Percentiles rank a stretch among this genome's conserved stretches.
Conservation (phyloP, 208 protist species). For the Crithidia mellificae region DNA sequence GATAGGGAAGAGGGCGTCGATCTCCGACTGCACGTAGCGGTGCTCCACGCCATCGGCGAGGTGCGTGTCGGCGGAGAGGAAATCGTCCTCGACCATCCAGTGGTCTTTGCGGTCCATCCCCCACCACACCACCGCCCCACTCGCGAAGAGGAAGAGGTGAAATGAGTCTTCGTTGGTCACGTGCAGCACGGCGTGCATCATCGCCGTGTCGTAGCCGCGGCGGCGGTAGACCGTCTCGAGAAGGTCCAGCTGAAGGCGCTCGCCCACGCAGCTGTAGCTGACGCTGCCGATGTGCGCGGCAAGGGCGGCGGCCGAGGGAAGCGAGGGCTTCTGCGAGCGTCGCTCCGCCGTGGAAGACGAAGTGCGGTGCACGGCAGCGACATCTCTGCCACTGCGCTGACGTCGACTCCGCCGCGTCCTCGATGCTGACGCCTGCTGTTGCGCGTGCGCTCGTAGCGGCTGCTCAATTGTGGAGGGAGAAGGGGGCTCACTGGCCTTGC, state of each 20-base stretch:
- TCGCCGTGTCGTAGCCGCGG: constrained; percentile 51
- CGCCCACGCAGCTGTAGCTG: constrained; percentile 61
- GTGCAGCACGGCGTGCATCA: constrained; percentile 58
- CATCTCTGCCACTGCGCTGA: not conserved
- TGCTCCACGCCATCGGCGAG: constrained; percentile 43
- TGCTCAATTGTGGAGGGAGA: too few species aligned
- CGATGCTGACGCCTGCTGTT: not conserved
- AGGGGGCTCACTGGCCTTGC: too few species aligned
- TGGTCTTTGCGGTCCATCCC: constrained; percentile 66
- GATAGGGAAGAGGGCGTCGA: constrained; percentile 67
- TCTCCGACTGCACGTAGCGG: constrained; percentile 45
- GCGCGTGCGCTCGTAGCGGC: not conserved
- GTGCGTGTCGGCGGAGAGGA: constrained; percentile 44
- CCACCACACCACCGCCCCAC: constrained; percentile 79
- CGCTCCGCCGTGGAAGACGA: constrained; percentile 18
- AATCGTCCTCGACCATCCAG: constrained; percentile 76
- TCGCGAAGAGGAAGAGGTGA: constrained; percentile 66
- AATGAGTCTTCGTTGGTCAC: constrained; percentile 50
- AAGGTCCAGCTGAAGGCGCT: constrained; percentile 44
- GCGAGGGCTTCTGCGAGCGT: constrained; percentile 18
- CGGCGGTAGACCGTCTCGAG: constrained; percentile 54
- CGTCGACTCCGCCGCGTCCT: constrained; percentile 10
- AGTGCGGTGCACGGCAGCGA: constrained; percentile 2
- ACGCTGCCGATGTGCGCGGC: constrained; percentile 64
- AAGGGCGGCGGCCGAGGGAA: constrained; percentile 38